Conservation (phyloP, 495 filamentous ascomycete species). For the Annulohypoxylon moriforme region DNA sequence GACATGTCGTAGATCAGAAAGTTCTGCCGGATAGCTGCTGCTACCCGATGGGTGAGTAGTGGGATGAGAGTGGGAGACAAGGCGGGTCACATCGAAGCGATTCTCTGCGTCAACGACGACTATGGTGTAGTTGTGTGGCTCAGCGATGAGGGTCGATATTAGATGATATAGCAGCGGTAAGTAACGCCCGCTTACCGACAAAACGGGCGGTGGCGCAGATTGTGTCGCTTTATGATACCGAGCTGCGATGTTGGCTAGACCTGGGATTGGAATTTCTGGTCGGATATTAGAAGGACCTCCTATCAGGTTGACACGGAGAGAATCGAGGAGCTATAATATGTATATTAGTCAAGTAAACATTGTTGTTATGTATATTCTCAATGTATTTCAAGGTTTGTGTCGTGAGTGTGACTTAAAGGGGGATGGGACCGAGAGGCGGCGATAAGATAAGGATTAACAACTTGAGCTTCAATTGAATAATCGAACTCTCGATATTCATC, state of each 20-base stretch:
- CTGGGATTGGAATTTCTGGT: conserved; percentile 54
- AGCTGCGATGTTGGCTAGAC: conserved; percentile 54
- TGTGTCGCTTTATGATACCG: conserved; percentile 53
- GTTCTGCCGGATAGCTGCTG: conserved; percentile 37
- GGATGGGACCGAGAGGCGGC: conserved; percentile 3
- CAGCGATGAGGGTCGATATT: conserved; percentile 67
- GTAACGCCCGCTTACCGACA: conserved; percentile 63
- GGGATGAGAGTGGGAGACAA: conserved; percentile 48
- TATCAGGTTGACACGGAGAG: conserved; percentile 59
- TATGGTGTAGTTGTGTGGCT: conserved; percentile 65
- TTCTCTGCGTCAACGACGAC: conserved; percentile 77
- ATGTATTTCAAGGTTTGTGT: not conserved
- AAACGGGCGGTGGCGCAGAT: conserved; percentile 46
- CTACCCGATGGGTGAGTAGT: not conserved
- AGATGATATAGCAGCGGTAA: conserved; percentile 77
- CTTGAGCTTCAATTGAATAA: conserved; percentile 17
- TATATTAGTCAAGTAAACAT: conserved; percentile 3
- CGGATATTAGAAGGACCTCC: conserved; percentile 21
- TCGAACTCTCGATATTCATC: conserved; percentile 15
- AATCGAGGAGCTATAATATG: conserved; percentile 52
- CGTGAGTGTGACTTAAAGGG: conserved; percentile 9
- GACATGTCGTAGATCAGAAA: conserved; percentile 52
- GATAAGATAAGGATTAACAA: conserved; percentile 47
- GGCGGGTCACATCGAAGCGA: conserved; percentile 70
- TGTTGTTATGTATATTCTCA: no score